A percentile compares a stretch with the other conserved stretches of the same genome.
phyloP scores from a whole-genome alignment of 2,329 filamentous ascomycete genomes.

The Albifimbria verrucaria region DNA sequence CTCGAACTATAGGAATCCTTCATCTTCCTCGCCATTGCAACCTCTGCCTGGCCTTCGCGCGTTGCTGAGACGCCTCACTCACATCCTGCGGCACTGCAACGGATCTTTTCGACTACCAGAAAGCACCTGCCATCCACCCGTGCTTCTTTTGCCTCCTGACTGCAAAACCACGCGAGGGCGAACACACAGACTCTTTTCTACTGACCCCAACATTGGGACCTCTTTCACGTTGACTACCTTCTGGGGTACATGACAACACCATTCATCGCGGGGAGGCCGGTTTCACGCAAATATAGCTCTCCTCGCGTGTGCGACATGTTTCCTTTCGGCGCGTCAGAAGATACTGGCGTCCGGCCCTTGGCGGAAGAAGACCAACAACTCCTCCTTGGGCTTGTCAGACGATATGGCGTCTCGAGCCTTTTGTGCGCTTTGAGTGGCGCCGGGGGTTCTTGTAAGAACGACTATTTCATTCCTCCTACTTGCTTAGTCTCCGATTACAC shows the following conservation, averaged over 20 bases:
- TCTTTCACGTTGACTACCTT: neutral
- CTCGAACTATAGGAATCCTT: too few species aligned
- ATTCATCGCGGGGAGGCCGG: neutral
- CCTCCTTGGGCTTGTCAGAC: slow-evolving; percentile 31
- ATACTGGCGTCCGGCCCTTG: slow-evolving; percentile 31
- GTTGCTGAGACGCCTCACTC: too few species aligned
- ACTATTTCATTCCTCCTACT: neutral
- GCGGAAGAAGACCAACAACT: slow-evolving; percentile 36
- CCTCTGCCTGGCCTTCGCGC: too few species aligned
- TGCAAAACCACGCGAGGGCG: neutral
- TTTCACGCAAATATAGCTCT: neutral
- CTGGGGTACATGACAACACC: neutral
- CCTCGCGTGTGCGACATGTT: slow-evolving; percentile 25
- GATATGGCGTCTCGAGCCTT: slow-evolving; percentile 35
- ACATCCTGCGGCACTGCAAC: too few species aligned
- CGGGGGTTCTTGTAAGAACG: slow-evolving; percentile 28
- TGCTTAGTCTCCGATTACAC: neutral
- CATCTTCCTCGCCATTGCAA: too few species aligned
- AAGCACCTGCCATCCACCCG: too few species aligned
- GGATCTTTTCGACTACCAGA: too few species aligned
- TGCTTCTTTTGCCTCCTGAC: too few species aligned
- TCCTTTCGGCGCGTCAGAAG: slow-evolving; percentile 29
- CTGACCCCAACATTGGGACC: neutral
- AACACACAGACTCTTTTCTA: neutral
- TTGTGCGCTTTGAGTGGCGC: slow-evolving; percentile 33